Evolutionary conservation across 331 rosid species (phyloP).

Genomic region (Acacia concinna): DNA sequence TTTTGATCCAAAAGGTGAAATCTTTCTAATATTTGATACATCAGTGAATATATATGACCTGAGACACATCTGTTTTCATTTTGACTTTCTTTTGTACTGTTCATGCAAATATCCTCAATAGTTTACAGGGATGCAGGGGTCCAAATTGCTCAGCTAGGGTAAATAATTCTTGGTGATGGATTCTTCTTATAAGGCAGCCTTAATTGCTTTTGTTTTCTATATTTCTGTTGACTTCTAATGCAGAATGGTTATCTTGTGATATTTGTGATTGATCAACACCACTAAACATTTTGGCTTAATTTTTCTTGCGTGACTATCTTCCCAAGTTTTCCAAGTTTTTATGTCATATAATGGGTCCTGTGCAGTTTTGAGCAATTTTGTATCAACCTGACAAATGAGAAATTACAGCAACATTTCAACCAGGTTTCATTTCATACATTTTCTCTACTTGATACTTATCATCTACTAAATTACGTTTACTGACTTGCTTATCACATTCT

Average conservation of each 20-base stretch:
- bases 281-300: not conserved
- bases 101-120: not conserved
- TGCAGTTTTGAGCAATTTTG: constrained; percentile 85
- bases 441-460: constrained; percentile 15
- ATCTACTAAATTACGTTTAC: constrained; percentile 8
- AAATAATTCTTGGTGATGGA: not conserved
- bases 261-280: not conserved
- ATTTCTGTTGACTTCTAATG: constrained; percentile 3
- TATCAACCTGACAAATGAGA: constrained; percentile 80
- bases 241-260: constrained; percentile 9
- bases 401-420: constrained; percentile 80
- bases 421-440: constrained; percentile 49
- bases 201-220: not conserved
- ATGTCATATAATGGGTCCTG: constrained; percentile 28
- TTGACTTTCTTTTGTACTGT: not conserved
- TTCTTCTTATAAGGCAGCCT: not conserved
- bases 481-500: constrained; percentile 15
- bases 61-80: not conserved
- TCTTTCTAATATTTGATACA: not conserved
- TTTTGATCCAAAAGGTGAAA: constrained; percentile 12
- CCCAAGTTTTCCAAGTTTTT: constrained; percentile 14
- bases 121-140: not conserved
- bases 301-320: not conserved
- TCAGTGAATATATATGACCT: not conserved
- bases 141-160: not conserved